Evolutionary conservation across 176 grass and related monocot species (phyloP).

Genomic region (Elymus sibiricus): DNA sequence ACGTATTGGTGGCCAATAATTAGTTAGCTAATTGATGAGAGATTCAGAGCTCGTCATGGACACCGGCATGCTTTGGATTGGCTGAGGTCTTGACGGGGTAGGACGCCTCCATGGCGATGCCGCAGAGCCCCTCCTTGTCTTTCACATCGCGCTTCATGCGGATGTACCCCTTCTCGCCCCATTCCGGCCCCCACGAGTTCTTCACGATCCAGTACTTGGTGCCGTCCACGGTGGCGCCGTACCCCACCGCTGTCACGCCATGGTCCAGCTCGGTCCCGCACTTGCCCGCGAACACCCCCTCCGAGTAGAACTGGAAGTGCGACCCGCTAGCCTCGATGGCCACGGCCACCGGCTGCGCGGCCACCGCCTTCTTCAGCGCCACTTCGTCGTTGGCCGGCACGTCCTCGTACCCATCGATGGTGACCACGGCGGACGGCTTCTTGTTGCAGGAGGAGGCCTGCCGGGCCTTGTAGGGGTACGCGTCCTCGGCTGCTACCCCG

Average conservation of each 20-base stretch:
- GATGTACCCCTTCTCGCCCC: slow-evolving; percentile 10
- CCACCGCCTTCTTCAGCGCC: slow-evolving; percentile 49
- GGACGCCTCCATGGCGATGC: slow-evolving; percentile 84
- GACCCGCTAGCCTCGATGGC: slow-evolving; percentile 33
- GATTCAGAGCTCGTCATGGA: slow-evolving; percentile 1
- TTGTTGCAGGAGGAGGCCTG: slow-evolving; percentile 33
- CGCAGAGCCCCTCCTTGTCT: slow-evolving; percentile 58
- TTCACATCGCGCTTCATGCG: not conserved
- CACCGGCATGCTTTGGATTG: slow-evolving; percentile 22
- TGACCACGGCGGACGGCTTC: not conserved
- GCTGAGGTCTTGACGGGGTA: slow-evolving; percentile 62
- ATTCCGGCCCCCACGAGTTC: not conserved
- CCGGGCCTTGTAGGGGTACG: slow-evolving; percentile 38
- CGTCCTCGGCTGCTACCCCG: slow-evolving; percentile 29
- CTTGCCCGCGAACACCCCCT: not conserved
- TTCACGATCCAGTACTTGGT: slow-evolving; percentile 18
- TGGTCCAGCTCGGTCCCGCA: slow-evolving; percentile 8
- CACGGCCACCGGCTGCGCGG: slow-evolving; percentile 49
- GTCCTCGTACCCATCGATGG: slow-evolving; percentile 50
- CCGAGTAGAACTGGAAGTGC: slow-evolving; percentile 11
- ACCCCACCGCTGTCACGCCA: not conserved
- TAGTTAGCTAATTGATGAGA: not conserved
- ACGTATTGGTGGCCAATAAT: not conserved
- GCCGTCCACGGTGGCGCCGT: not conserved
- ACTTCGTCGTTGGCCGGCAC: slow-evolving; percentile 49